Conservation (phyloP, 257 asterid species). For the Nicotiana tomentosiformis region DNA sequence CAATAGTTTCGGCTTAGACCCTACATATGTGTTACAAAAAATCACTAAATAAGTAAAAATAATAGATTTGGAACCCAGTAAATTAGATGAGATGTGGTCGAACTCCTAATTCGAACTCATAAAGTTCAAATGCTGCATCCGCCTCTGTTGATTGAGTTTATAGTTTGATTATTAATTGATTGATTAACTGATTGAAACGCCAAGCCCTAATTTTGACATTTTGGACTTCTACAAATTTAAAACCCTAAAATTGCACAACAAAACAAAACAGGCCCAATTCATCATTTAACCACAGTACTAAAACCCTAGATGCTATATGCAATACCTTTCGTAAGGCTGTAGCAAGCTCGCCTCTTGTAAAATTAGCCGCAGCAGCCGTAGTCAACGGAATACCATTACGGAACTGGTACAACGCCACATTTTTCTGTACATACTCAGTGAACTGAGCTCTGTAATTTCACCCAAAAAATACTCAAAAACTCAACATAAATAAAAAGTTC, state of each 20-base stretch:
- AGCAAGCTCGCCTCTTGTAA: constrained; percentile 97
- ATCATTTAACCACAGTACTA: background rate
- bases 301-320: constrained; percentile 7
- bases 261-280: background rate
- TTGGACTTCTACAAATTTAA: background rate
- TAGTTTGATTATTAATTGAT: background rate
- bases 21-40: too few species aligned
- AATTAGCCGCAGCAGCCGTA: constrained; percentile 87
- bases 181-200: background rate
- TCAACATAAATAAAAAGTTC: background rate
- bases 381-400: constrained; percentile 97
- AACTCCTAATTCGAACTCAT: too few species aligned
- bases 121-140: too few species aligned
- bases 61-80: too few species aligned
- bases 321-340: constrained; percentile 91
- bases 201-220: constrained; percentile 8
- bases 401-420: constrained; percentile 86
- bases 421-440: constrained; percentile 92
- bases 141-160: background rate
- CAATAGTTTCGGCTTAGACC: too few species aligned
- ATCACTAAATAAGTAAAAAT: too few species aligned
- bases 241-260: background rate
- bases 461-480: background rate
- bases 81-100: too few species aligned
- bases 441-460: constrained; percentile 66